phyloP scores from a whole-genome alignment of 192 early-diverging fungal genomes.

The Endogone sp. region DNA sequence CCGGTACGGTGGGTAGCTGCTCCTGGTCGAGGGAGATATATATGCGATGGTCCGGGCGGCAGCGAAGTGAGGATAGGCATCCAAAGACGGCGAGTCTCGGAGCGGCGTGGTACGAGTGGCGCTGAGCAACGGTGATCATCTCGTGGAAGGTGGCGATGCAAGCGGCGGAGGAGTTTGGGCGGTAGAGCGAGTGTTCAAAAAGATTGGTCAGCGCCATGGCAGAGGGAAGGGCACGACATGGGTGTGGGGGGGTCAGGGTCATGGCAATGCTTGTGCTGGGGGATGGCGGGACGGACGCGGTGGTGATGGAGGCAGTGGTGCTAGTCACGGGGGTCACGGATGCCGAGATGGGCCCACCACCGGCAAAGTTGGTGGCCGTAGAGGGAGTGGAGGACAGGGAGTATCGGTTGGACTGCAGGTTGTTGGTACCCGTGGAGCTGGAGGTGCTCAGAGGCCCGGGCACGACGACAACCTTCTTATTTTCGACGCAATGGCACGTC shows the following conservation, averaged over 20 bases:
- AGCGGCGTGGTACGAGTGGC: constrained; percentile 30
- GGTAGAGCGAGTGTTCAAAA: constrained; percentile 42
- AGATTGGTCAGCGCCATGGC: constrained; percentile 38
- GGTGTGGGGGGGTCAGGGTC: not conserved
- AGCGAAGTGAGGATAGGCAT: constrained; percentile 44
- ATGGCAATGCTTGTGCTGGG: not conserved
- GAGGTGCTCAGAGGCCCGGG: not conserved
- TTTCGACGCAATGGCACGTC: constrained; percentile 27
- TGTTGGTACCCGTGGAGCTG: not conserved
- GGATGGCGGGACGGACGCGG: not conserved
- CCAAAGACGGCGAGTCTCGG: constrained; percentile 44
- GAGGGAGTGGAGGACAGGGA: not conserved
- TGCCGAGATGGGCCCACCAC: not conserved
- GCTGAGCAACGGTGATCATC: constrained; percentile 36
- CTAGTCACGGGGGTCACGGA: not conserved
- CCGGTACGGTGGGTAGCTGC: constrained; percentile 2
- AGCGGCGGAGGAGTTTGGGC: constrained; percentile 19
- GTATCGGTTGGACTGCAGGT: not conserved
- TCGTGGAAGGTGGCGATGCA: constrained; percentile 33
- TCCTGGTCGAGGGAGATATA: constrained; percentile 2
- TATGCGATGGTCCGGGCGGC: constrained; percentile 46
- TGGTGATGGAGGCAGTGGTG: not conserved
- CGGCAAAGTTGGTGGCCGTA: not conserved
- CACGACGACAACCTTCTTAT: not conserved
- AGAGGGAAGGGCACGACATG: constrained; percentile 34